Percentiles rank a stretch among this genome's conserved stretches.
phyloP scores from a whole-genome alignment of 495 filamentous ascomycete genomes.

The Aspergillus sparsus region DNA sequence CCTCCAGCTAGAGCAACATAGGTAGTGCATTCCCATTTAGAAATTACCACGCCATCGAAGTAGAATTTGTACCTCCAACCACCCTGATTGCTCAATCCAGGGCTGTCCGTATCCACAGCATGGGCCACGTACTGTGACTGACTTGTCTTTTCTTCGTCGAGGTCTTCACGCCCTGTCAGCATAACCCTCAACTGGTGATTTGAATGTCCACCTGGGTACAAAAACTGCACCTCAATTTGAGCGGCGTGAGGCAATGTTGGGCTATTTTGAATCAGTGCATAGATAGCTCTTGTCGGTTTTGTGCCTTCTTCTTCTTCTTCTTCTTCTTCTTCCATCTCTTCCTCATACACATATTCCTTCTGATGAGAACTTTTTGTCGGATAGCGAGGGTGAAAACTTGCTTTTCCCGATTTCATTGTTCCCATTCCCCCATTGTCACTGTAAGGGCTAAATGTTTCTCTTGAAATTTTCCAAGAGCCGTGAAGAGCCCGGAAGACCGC shows the following conservation, averaged over 20 bases:
- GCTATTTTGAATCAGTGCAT: slow-evolving; percentile 19
- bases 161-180: not conserved
- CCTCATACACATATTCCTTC: slow-evolving; percentile 38
- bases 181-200: slow-evolving; percentile 12
- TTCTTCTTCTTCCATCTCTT: slow-evolving; percentile 34
- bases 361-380: slow-evolving; percentile 25
- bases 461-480: slow-evolving; percentile 66
- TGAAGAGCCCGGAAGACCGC: slow-evolving; percentile 74
- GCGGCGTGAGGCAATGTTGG: not conserved
- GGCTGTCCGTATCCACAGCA: not conserved
- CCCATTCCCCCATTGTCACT: not conserved
- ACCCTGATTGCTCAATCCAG: not conserved
- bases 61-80: slow-evolving; percentile 32
- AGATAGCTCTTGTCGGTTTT: not conserved
- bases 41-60: slow-evolving; percentile 37
- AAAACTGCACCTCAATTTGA: slow-evolving; percentile 11
- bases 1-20: not conserved
- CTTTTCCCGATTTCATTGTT: slow-evolving; percentile 52
- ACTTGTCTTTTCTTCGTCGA: not conserved
- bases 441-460: slow-evolving; percentile 17
- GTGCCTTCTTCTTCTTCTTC: slow-evolving; percentile 20
- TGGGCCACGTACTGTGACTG: slow-evolving; percentile 6
- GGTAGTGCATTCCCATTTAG: slow-evolving; percentile 28
- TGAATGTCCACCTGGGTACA: not conserved
- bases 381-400: slow-evolving; percentile 62